These are phyloP conservation scores for Conticribra weissflogii DNA, from an alignment of 108 stramenopile species.

Conservation along the genomic window DNA sequence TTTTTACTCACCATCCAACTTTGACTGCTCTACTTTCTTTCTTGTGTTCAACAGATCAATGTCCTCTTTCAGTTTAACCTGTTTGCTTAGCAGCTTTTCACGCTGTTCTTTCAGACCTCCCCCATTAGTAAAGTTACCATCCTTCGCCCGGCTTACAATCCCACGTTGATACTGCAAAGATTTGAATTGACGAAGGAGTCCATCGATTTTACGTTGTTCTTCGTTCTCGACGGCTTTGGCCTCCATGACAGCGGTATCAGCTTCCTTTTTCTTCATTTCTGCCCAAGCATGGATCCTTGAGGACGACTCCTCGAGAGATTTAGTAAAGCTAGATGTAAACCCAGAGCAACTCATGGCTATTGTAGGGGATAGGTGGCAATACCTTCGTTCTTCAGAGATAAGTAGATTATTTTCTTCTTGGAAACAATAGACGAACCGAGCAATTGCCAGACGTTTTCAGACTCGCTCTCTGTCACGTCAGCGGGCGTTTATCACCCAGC, in stretches of 20 bases:
- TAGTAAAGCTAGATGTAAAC: background rate
- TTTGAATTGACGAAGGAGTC: background rate
- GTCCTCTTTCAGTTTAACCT: constrained; percentile 18
- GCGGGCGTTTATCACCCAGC: no score
- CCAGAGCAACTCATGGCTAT: background rate
- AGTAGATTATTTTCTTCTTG: no score
- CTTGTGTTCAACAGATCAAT: constrained; percentile 9
- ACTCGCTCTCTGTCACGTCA: no score
- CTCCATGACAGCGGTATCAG: background rate
- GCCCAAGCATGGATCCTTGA: background rate
- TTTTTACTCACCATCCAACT: constrained; percentile 19
- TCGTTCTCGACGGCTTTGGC: background rate
- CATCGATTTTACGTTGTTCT: background rate
- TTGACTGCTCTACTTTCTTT: constrained; percentile 18
- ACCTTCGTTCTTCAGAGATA: no score
- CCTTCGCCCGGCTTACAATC: background rate
- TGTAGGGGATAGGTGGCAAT: no score
- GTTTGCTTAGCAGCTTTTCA: constrained; percentile 14
- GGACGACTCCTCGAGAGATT: background rate
- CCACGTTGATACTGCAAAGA: constrained; percentile 1
- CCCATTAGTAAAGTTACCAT: background rate
- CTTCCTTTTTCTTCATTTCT: background rate
- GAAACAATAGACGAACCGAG: no score
- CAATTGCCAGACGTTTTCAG: no score
- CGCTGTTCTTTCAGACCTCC: constrained; percentile 1